phyloP scores from a whole-genome alignment of 2,329 filamentous ascomycete genomes.

The Tolypocladium ophioglossoides region DNA sequence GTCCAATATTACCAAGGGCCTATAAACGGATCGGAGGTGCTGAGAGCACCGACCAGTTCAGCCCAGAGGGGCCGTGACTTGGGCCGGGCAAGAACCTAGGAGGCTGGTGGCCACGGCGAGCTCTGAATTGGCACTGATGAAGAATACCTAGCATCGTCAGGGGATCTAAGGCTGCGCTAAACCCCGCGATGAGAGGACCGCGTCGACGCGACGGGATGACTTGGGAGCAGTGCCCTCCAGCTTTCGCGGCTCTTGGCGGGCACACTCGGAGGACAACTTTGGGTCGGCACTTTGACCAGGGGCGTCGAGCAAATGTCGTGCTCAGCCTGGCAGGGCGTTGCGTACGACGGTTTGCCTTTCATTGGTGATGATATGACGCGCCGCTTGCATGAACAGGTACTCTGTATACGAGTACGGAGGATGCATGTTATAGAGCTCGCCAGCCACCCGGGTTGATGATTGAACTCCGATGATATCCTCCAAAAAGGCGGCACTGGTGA shows the following conservation, averaged over 20 bases:
- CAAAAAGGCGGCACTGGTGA: background rate
- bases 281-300: background rate
- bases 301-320: no score
- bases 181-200: background rate
- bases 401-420: background rate
- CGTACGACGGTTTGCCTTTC: background rate
- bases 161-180: no score
- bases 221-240: background rate
- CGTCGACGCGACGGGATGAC: background rate
- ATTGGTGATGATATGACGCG: background rate
- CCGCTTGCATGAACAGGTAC: background rate
- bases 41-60: no score
- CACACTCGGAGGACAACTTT: background rate
- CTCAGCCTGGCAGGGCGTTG: no score
- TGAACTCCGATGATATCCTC: background rate
- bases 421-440: no score
- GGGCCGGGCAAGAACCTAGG: background rate
- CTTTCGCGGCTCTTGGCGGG: background rate
- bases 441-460: background rate
- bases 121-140: no score
- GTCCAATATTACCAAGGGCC: background rate
- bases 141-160: no score
- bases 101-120: background rate
- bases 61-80: no score
- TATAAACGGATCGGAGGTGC: no score